Conservation (phyloP, 2,329 filamentous ascomycete genomes). For the Cadophora sp. region DNA sequence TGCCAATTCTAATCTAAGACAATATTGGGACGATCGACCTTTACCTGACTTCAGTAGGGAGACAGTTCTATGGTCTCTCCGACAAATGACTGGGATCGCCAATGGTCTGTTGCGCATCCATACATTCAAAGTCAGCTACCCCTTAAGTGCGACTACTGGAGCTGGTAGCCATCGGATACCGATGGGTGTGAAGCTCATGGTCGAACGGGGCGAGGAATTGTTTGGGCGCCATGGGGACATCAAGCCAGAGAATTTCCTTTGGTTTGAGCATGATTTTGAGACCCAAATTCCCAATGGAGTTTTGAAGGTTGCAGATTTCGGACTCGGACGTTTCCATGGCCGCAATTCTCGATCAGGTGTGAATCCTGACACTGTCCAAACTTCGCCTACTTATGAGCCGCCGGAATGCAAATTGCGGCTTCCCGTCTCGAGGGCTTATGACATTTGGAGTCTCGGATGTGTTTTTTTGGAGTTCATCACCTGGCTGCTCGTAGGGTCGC, state of each 20-base stretch:
- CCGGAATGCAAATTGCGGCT: constrained; percentile 46
- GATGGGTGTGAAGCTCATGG: too few species aligned
- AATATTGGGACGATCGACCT: constrained; percentile 39
- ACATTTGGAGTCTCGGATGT: constrained; percentile 49
- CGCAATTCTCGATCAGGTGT: constrained; percentile 44
- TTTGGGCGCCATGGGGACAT: constrained; percentile 43
- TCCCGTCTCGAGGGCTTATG: constrained; percentile 47
- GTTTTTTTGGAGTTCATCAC: constrained; percentile 48
- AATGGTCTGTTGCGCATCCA: constrained; percentile 40
- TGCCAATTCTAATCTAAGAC: constrained; percentile 39
- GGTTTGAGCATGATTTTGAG: constrained; percentile 42
- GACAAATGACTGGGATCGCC: constrained; percentile 43
- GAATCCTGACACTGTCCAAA: constrained; percentile 26
- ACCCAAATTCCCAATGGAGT: constrained; percentile 29
- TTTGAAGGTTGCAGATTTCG: constrained; percentile 36
- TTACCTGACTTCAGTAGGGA: constrained; percentile 26
- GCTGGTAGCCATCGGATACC: constrained; percentile 14
- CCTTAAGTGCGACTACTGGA: constrained; percentile 4
- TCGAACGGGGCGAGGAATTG: constrained; percentile 26
- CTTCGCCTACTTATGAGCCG: constrained; percentile 48
- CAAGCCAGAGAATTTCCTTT: constrained; percentile 38
- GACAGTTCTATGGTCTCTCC: constrained; percentile 41
- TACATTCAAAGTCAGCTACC: constrained; percentile 31
- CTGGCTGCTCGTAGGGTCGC: constrained; percentile 44
- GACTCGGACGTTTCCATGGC: constrained; percentile 44